These are phyloP conservation scores for Ascochyta pisi DNA, from an alignment of 2,329 filamentous ascomycete genomes.

Conservation along the genomic window DNA sequence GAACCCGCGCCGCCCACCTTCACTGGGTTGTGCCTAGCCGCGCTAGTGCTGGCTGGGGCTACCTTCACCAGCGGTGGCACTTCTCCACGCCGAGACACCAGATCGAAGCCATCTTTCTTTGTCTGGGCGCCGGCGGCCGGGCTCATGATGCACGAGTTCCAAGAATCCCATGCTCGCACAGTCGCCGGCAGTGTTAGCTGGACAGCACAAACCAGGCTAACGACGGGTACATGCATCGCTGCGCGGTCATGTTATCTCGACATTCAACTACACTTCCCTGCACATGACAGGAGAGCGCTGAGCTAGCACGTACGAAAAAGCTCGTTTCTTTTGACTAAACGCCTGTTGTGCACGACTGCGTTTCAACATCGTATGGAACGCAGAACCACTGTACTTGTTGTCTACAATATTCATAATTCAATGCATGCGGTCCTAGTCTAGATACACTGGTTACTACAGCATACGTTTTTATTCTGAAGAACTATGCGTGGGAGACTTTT, in stretches of 20 bases:
- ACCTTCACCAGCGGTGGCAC: neutral
- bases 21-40: neutral
- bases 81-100: conserved; percentile 12
- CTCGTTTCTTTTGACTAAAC: no score
- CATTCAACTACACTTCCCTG: neutral
- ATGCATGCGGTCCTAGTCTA: no score
- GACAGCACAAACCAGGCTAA: conserved; percentile 10
- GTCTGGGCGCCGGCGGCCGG: conserved; percentile 2
- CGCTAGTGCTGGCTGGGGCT: neutral
- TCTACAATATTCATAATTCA: no score
- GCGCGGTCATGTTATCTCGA: conserved; percentile 13
- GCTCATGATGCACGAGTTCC: conserved; percentile 3
- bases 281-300: no score
- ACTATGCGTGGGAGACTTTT: no score
- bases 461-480: no score
- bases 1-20: conserved; percentile 3
- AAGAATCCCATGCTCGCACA: conserved; percentile 9
- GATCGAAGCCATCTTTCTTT: neutral
- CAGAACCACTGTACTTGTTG: no score
- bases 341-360: no score
- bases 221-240: conserved; percentile 14
- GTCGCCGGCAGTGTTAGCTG: neutral
- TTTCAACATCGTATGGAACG: no score
- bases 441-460: no score
- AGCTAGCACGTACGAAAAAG: neutral